Base-by-base conservation (phyloP, 2,329 filamentous ascomycete species). In the Cryphonectria radicalis region DNA sequence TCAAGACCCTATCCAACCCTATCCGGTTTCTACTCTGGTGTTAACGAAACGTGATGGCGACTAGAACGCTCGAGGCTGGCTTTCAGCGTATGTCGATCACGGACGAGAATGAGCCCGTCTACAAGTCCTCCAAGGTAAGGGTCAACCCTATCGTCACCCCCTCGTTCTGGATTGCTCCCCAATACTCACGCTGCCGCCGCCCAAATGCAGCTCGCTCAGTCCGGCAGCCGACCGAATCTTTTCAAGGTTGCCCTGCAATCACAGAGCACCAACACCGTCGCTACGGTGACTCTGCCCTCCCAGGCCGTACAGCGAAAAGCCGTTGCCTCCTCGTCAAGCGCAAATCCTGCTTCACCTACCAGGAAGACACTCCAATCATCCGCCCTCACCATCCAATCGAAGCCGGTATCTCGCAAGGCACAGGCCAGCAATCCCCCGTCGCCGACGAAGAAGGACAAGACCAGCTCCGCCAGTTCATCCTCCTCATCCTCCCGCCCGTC, bases 31-130 rank as follows among this genome's bases (percentile, higher is more conserved):
- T 42, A 43, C n/a, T 28, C 35, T 60, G 35, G 60, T 53, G 43
- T 42, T 60, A 46, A 46, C 40, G 64, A 63, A 67, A 64, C 69
- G 76, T 74, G 72, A 90, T 95, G 92, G 89, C 69, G 25, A 65
- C 95, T 74, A 89, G 93, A 76, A 90, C 89, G 67, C 86, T 98
- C 63, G 95, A 98, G 84, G 86, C 92, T 82, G 93, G 93, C 77
- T 93, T 98, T 79, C 94, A 97, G 89, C 91, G 91, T 81, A 89
- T 98, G 83, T 92, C 93, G 28, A 93, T 98, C 74, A 92, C 93
- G 77, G 95, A 98, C 79, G 95, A 97, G 82, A 97, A 95, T 79
- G 91, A 93, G 72, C 82, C 84, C 74, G 74, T 80, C 37, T 91
- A 92, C 80, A 97, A 97, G 82, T 81, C 89, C 73, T 82, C 89